Conservation (phyloP, 768 basidiomycete species). For the Boletus tylopilopsis region DNA sequence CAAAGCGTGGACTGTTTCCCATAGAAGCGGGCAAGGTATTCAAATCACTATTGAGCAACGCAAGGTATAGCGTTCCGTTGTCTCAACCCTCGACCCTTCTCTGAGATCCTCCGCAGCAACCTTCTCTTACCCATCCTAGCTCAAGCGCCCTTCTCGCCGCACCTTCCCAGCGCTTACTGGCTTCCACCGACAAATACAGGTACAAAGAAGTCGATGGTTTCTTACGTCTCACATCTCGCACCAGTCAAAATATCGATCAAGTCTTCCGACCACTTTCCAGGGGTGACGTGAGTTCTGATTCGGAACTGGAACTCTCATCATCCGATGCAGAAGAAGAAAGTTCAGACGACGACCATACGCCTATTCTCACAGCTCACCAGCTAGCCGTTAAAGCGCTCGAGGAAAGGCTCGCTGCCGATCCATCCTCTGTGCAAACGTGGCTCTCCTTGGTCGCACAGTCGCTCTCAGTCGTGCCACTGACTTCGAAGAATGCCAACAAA, state of each 20-base stretch:
- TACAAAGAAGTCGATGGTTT: conserved; percentile 68
- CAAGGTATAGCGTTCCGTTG: conserved; percentile 35
- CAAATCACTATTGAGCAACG: conserved; percentile 48
- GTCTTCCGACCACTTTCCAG: conserved; percentile 51
- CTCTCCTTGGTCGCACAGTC: conserved; percentile 59
- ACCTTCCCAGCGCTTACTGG: conserved; percentile 45
- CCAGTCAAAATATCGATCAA: conserved; percentile 31
- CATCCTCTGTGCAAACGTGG: conserved; percentile 58
- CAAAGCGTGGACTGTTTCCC: conserved; percentile 44
- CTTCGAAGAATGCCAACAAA: conserved; percentile 65
- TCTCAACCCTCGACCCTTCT: conserved; percentile 1
- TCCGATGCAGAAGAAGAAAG: conserved; percentile 29
- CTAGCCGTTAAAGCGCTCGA: conserved; percentile 57
- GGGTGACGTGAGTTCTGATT: conserved; percentile 27
- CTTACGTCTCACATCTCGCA: conserved; percentile 50
- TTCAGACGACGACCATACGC: conserved; percentile 34
- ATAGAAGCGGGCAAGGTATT: conserved; percentile 57
- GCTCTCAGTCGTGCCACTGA: conserved; percentile 55
- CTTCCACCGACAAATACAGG: conserved; percentile 37
- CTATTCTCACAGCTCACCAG: conserved; percentile 51
- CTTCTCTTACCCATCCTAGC: conserved; percentile 54
- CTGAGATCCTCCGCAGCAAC: conserved; percentile 32
- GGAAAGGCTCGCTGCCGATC: conserved; percentile 45
- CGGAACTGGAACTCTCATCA: conserved; percentile 36
- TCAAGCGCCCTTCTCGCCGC: conserved; percentile 51